Evolutionary conservation across 73 alveolate species (phyloP).

Genomic region (Tetrahymena malaccensis): DNA sequence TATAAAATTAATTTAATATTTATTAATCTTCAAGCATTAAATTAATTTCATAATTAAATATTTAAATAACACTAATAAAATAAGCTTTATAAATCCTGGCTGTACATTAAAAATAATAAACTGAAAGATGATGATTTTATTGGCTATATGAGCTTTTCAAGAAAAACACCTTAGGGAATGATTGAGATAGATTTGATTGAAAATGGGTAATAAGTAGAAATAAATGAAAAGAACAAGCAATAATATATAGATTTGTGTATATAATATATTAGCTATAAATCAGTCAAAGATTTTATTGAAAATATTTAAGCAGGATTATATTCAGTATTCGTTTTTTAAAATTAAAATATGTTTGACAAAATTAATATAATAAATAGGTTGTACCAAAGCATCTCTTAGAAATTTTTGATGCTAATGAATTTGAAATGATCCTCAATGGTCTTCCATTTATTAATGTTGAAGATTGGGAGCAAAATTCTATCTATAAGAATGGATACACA

Average conservation of each 20-base stretch:
- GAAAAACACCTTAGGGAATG: conserved; percentile 24
- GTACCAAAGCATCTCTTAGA: conserved; percentile 68
- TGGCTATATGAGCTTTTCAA: conserved; percentile 31
- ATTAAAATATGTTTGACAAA: background rate
- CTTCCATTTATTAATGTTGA: conserved; percentile 73
- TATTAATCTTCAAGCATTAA: too few relatives aligned
- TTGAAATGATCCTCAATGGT: conserved; percentile 83
- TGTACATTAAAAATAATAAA: conserved; percentile 23
- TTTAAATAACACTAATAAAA: background rate
- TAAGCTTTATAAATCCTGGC: conserved; percentile 40
- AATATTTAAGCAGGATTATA: conserved; percentile 73
- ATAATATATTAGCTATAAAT: conserved; percentile 51
- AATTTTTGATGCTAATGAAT: conserved; percentile 70
- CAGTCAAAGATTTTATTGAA: conserved; percentile 47
- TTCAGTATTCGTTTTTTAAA: background rate
- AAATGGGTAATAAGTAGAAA: conserved; percentile 38
- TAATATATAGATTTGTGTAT: conserved; percentile 53
- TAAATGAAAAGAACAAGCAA: conserved; percentile 64
- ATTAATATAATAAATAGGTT: background rate
- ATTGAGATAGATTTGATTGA: background rate
- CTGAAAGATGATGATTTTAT: conserved; percentile 36
- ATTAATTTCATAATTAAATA: too few relatives aligned
- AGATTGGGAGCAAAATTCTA: conserved; percentile 85
- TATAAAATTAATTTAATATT: too few relatives aligned
- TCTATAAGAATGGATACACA: conserved; percentile 59